Evolutionary conservation across 192 early-diverging fungal species (phyloP), one percentile per base, ranked within the genome.

Genomic region (Coemansia asiatica): DNA sequence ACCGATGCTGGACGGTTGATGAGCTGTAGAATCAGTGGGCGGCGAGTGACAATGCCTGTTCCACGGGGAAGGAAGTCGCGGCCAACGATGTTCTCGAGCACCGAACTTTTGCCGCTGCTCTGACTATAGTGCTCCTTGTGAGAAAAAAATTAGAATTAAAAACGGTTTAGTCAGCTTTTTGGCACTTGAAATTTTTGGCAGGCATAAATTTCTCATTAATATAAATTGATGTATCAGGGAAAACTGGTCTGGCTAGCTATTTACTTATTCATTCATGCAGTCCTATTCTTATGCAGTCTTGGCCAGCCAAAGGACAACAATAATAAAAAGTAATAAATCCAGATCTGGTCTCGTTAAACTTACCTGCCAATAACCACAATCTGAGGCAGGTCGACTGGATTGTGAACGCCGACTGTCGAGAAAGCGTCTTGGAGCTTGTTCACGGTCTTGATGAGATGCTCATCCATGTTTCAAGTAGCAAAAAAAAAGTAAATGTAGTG

Each of bases 71-170:
- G 74, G 84, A 99, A 99, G 85, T 99, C 98, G 60, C 94, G 84
- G 22, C 98, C 98, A 23, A 99, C 98, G 88, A 99, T 95, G 78
- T 99, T 99, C 64, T 99, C 98, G 28, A 99, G 88, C 26, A 99
- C 98, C 15, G 95, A 97, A 69, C 90, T 92, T 81, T 99, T 99
- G 29, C 98, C 98, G 81, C 86, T 88, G 61, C 87, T 89, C 75
- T 93, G 91, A 46, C 90, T 90, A 73, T 60, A 73, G 4, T 25
- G 9, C 7, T n/a, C n/a, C n/a, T n/a, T n/a, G n/a, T n/a, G n/a
- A n/a, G n/a, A n/a, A n/a, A n/a, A n/a, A n/a, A n/a, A n/a, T n/a
- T n/a, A n/a, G n/a, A n/a, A n/a, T n/a, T n/a, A n/a, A n/a, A n/a
- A n/a, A n/a, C n/a, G n/a, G n/a, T n/a, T 16, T 19, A 33, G 57